Base-by-base conservation (phyloP, 495 filamentous ascomycete species). In the Aspergillus diversus region DNA sequence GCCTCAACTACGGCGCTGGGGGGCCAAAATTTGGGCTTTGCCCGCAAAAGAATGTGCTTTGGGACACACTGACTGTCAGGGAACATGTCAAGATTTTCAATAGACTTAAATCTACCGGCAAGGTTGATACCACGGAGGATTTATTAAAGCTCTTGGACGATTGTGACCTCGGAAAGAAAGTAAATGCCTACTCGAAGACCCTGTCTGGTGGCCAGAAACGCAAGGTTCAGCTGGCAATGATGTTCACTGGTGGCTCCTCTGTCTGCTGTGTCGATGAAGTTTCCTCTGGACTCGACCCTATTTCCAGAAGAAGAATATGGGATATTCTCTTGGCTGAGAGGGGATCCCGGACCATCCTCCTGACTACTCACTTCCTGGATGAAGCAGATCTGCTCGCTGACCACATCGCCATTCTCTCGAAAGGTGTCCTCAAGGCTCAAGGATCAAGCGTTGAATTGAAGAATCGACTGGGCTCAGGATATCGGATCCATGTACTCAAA, bases 201-300 rank as follows among this genome's bases (percentile, higher is more conserved):
- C 79, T 96, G 5, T 95, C 91, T 3, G 92, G 92, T 6, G 92
- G 92, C 1, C 92, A 97, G 73, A 96, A 94, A 73, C 82, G 92
- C 27, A 96, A 96, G 73, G 77, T 94, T n/a, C 92, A 97, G 69
- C 83, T 97, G 9, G 88, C 89, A n/a, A 92, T 94, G 85, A 96
- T 95, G 91, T 86, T 97, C 57, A 92, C 90, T 31, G 92, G 92
- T 43, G 92, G 91, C 16, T 91, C 87, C 62, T 84, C 82, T 15
- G 86, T 97, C 7, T 97, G 92, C 73, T 93, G 91, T 72, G 88
- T 97, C 7, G 92, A 97, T 69, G 92, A 97, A 69, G 91, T 94
- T 5, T 91, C 87, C 13, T 89, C 86, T 54, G 92, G 92, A 6
- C 77, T 97, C 9, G 92, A 97, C 69, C 92, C 92, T 0, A 80